phyloP scores from a whole-genome alignment of 1,284 basidiomycete genomes.

The Phellopilus nigrolimitatus region DNA sequence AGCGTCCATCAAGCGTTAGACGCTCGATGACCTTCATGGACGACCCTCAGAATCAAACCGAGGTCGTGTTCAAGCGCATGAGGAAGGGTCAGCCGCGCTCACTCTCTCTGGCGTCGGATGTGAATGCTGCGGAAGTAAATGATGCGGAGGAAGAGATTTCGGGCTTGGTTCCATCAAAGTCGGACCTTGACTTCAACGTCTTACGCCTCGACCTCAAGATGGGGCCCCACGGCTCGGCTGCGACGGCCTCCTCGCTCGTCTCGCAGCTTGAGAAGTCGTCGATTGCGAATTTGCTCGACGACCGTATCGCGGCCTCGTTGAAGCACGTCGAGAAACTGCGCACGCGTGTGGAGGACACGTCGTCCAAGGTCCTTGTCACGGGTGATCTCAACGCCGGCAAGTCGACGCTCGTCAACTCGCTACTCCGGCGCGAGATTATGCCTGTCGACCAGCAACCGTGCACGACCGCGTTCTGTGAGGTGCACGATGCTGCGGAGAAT shows the following conservation, averaged over 20 bases:
- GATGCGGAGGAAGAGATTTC: constrained; percentile 36
- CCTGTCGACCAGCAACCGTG: constrained; percentile 98
- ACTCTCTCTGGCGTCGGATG: constrained; percentile 27
- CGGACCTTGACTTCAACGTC: constrained; percentile 67
- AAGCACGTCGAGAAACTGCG: constrained; percentile 84
- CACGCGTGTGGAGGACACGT: constrained; percentile 84
- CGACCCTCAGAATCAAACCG: constrained; percentile 62
- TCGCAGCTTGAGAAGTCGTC: constrained; percentile 89
- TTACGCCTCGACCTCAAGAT: constrained; percentile 92
- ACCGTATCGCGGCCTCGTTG: constrained; percentile 74
- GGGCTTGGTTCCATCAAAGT: constrained; percentile 39
- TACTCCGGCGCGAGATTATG: constrained; percentile 88
- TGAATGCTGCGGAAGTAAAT: constrained; percentile 30
- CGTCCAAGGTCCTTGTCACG: constrained; percentile 97
- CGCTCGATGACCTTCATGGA: constrained; percentile 81
- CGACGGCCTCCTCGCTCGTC: constrained; percentile 76
- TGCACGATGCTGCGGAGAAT: constrained; percentile 89
- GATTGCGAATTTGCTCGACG: constrained; percentile 89
- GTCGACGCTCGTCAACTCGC: constrained; percentile 95
- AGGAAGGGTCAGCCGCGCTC: constrained; percentile 49
- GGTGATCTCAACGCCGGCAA: constrained; percentile 99
- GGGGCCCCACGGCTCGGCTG: constrained; percentile 66
- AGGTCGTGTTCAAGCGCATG: constrained; percentile 53
- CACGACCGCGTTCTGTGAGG: constrained; percentile 97
- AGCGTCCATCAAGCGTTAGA: constrained; percentile 40